Percentiles rank a stretch among this genome's conserved stretches.
These are phyloP conservation scores for Isatis lusitanica DNA, from an alignment of 441 rosid genomes.

Conservation along the genomic window DNA sequence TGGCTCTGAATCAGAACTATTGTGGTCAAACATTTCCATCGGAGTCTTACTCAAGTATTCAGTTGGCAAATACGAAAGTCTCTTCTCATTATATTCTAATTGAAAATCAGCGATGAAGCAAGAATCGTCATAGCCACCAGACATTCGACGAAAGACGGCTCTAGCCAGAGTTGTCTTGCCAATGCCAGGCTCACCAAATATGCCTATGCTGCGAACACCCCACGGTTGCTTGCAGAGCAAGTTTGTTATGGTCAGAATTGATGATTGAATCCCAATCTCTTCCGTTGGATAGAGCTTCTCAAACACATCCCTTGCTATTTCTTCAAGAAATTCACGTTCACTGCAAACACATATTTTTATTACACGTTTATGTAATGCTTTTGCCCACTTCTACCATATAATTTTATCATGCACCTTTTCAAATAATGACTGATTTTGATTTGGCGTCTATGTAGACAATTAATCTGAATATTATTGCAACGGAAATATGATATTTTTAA, in stretches of 20 bases:
- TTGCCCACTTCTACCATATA: no score
- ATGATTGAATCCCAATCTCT: slow-evolving; percentile 24
- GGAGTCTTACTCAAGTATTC: not conserved
- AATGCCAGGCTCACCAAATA: slow-evolving; percentile 38
- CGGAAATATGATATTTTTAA: no score
- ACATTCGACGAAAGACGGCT: not conserved
- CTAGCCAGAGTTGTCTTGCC: slow-evolving; percentile 29
- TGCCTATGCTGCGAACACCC: slow-evolving; percentile 33
- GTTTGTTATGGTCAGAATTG: not conserved
- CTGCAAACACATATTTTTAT: no score
- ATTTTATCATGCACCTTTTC: no score
- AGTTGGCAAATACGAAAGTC: not conserved
- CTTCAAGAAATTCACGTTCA: slow-evolving; percentile 7
- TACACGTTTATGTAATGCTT: no score
- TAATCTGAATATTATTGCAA: no score
- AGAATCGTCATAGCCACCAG: slow-evolving; percentile 8
- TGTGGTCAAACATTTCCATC: not conserved
- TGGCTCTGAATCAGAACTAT: not conserved
- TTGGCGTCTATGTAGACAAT: no score
- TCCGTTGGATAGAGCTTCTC: slow-evolving; percentile 11
- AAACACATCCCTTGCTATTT: slow-evolving; percentile 19
- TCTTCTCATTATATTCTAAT: not conserved
- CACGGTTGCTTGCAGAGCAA: slow-evolving; percentile 10
- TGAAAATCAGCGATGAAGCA: slow-evolving; percentile 14
- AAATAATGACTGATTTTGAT: no score